A percentile compares a stretch with the other conserved stretches of the same genome.
Evolutionary conservation across 2,329 filamentous ascomycete species (phyloP).

Genomic region (Paracamarosporium sp.): DNA sequence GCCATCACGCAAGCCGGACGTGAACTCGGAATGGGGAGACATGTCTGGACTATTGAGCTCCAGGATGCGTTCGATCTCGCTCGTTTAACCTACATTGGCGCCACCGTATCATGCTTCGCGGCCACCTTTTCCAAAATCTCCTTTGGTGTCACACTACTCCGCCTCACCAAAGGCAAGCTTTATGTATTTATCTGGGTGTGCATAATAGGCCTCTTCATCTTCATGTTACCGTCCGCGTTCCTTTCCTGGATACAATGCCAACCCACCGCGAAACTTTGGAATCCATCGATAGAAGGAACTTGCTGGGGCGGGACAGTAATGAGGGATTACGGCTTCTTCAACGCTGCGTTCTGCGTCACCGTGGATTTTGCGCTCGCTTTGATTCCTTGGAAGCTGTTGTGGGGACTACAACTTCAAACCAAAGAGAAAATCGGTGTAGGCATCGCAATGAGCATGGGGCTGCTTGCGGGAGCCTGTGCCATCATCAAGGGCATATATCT

Average conservation of each 20-base stretch:
- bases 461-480: slow-evolving; percentile 33
- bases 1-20: slow-evolving; percentile 28
- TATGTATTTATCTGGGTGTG: slow-evolving; percentile 32
- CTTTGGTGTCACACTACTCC: slow-evolving; percentile 36
- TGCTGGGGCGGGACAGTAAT: slow-evolving; percentile 27
- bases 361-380: slow-evolving; percentile 34
- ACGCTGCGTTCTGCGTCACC: slow-evolving; percentile 30
- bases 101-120: slow-evolving; percentile 32
- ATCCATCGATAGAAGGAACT: slow-evolving; percentile 17
- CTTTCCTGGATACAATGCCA: slow-evolving; percentile 28
- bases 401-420: slow-evolving; percentile 25
- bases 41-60: slow-evolving; percentile 19
- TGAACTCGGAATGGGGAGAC: slow-evolving; percentile 31
- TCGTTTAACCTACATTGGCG: slow-evolving; percentile 21
- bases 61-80: slow-evolving; percentile 24
- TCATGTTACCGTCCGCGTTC: slow-evolving; percentile 33
- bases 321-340: slow-evolving; percentile 35
- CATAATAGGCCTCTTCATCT: slow-evolving; percentile 29
- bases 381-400: slow-evolving; percentile 35
- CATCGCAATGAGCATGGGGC: slow-evolving; percentile 39
- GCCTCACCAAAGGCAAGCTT: slow-evolving; percentile 21
- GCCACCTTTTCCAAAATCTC: slow-evolving; percentile 35
- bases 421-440: slow-evolving; percentile 37
- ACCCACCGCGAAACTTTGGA: slow-evolving; percentile 25
- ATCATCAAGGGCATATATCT: slow-evolving; percentile 35